Evolutionary conservation across 2,329 filamentous ascomycete species (phyloP).

Genomic region (Pyrenophora teres): DNA sequence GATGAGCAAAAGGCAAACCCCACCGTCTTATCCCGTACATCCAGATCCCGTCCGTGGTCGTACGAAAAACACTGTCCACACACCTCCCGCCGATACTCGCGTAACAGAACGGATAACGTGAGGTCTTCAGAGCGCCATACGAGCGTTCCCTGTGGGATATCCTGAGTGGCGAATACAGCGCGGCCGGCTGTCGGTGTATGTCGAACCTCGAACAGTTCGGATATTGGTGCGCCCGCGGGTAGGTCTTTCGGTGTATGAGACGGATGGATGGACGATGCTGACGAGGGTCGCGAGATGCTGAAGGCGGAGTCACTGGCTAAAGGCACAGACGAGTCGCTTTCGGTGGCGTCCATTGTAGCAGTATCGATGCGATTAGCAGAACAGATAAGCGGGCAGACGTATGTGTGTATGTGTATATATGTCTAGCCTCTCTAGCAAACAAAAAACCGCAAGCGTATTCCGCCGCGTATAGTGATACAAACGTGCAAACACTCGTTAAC

Average conservation of each 20-base stretch:
- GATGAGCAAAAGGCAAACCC: slow-evolving; percentile 52
- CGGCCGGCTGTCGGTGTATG: slow-evolving; percentile 51
- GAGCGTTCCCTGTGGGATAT: slow-evolving; percentile 43
- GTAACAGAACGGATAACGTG: slow-evolving; percentile 49
- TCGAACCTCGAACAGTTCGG: slow-evolving; percentile 44
- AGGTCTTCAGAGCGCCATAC: slow-evolving; percentile 48
- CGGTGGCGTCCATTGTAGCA: slow-evolving; percentile 10
- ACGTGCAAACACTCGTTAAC: background rate
- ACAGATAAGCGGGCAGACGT: background rate
- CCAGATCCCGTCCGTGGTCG: slow-evolving; percentile 50
- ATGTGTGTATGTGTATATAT: slow-evolving; percentile 1
- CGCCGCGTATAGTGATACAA: slow-evolving; percentile 1
- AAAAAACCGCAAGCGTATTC: slow-evolving; percentile 1
- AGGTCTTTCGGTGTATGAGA: slow-evolving; percentile 10
- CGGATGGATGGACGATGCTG: slow-evolving; percentile 16
- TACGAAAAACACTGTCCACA: slow-evolving; percentile 55
- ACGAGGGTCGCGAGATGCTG: slow-evolving; percentile 22
- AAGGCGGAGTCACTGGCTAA: slow-evolving; percentile 15
- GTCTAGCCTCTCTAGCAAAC: background rate
- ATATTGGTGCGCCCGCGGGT: slow-evolving; percentile 33
- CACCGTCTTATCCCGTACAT: slow-evolving; percentile 43
- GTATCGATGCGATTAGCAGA: slow-evolving; percentile 7
- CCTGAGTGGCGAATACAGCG: slow-evolving; percentile 50
- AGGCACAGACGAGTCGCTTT: slow-evolving; percentile 15
- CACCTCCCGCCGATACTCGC: slow-evolving; percentile 55